A percentile compares a stretch with the other conserved stretches of the same genome.
phyloP scores from a whole-genome alignment of 1,139 yeast species.

The Chernovozyma sophiae-reginae region DNA sequence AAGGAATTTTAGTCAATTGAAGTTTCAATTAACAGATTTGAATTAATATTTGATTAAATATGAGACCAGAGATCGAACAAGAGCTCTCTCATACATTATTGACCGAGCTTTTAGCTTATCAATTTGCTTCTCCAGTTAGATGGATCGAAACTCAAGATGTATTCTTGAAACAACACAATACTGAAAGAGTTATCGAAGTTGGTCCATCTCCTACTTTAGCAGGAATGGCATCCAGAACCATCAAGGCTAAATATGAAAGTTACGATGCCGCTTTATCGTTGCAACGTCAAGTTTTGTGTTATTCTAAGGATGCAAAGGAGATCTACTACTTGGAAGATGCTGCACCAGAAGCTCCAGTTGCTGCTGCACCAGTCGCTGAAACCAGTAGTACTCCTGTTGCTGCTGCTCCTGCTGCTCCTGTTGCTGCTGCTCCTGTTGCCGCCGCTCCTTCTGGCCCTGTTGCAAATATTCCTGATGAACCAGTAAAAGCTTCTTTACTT shows the following conservation, averaged over 20 bases:
- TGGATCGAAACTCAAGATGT: conserved; percentile 99
- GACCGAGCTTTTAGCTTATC: conserved; percentile 95
- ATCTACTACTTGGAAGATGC: conserved; percentile 95
- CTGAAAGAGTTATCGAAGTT: conserved; percentile 95
- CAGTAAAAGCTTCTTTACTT: conserved; percentile 77
- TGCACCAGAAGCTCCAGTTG: conserved; percentile 49
- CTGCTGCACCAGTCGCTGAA: conserved; percentile 20
- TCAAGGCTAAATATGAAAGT: conserved; percentile 93
- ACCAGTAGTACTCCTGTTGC: conserved; percentile 42
- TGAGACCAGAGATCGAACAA: conserved; percentile 98
- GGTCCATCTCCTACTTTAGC: conserved; percentile 99
- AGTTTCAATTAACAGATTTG: too few relatives aligned
- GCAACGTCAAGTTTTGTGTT: conserved; percentile 94
- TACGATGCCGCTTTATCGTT: conserved; percentile 96
- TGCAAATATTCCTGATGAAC: conserved; percentile 81
- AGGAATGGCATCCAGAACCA: conserved; percentile 97
- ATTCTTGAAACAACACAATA: conserved; percentile 85
- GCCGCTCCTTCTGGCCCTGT: conserved; percentile 70
- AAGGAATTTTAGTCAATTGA: too few relatives aligned
- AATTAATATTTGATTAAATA: too few relatives aligned
- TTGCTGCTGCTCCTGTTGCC: conserved; percentile 57
- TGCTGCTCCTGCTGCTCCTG: conserved; percentile 55
- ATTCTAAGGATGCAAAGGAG: conserved; percentile 92
- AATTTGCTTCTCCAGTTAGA: conserved; percentile 98
- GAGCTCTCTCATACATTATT: conserved; percentile 92